Percentiles rank a stretch among this genome's conserved stretches.
Evolutionary conservation across 768 basidiomycete genomes (phyloP).

Genomic region (Termitomyces sp.): DNA sequence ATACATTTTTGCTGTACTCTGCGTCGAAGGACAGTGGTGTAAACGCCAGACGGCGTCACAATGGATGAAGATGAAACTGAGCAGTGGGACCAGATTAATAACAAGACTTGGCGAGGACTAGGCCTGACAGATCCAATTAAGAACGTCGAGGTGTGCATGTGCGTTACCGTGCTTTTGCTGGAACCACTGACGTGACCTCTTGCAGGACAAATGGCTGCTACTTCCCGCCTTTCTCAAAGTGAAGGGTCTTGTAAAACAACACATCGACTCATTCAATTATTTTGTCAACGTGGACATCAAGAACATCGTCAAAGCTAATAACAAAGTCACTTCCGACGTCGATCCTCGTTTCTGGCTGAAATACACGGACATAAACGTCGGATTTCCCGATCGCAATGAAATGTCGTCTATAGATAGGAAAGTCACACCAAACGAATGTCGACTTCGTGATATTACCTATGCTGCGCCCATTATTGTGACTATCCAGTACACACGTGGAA

Average conservation of each 20-base stretch:
- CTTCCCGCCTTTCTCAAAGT: slow-evolving; percentile 95
- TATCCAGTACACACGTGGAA: slow-evolving; percentile 91
- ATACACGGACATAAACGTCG: slow-evolving; percentile 93
- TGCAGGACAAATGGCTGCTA: slow-evolving; percentile 96
- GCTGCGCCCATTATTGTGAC: slow-evolving; percentile 90
- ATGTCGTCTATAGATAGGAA: slow-evolving; percentile 68
- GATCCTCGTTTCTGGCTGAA: slow-evolving; percentile 96
- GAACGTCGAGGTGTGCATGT: slow-evolving; percentile 71
- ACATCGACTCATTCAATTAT: slow-evolving; percentile 98
- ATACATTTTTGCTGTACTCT: neutral
- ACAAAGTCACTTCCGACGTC: slow-evolving; percentile 92
- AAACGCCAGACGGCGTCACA: neutral
- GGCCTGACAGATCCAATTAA: slow-evolving; percentile 89
- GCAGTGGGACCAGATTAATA: slow-evolving; percentile 52
- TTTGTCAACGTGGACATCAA: slow-evolving; percentile 97
- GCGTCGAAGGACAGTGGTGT: neutral
- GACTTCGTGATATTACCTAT: slow-evolving; percentile 93
- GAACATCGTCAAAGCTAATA: slow-evolving; percentile 91
- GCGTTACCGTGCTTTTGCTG: neutral
- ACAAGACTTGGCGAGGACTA: slow-evolving; percentile 66
- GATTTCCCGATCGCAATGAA: slow-evolving; percentile 87
- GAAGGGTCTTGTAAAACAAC: slow-evolving; percentile 98
- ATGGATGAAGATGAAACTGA: slow-evolving; percentile 27
- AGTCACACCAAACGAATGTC: slow-evolving; percentile 96
- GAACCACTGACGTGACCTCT: slow-evolving; percentile 6